Conservation (phyloP, 176 grass and related monocot species). For the Musa acuminata region DNA sequence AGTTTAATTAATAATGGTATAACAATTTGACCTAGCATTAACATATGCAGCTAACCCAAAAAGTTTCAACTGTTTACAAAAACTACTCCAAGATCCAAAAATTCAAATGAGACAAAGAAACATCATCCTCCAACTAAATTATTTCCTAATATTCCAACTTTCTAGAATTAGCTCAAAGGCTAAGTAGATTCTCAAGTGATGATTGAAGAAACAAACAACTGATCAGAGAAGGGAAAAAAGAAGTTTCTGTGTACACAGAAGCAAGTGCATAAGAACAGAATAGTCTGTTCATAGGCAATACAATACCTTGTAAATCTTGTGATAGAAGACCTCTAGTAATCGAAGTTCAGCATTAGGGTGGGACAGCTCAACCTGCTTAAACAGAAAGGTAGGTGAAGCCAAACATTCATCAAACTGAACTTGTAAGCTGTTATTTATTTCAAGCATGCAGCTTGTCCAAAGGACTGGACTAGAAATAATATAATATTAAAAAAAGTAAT, state of each 20-base stretch:
- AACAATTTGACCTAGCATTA: background rate
- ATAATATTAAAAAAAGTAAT: background rate
- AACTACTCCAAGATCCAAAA: background rate
- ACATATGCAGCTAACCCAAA: background rate
- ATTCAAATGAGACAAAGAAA: background rate
- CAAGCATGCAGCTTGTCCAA: background rate
- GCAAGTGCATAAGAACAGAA: background rate
- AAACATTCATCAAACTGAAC: background rate
- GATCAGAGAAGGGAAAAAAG: too few species aligned
- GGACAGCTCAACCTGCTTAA: constrained; percentile 77
- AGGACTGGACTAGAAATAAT: background rate
- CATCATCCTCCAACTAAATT: too few species aligned
- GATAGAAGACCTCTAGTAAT: constrained; percentile 86
- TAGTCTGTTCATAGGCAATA: background rate
- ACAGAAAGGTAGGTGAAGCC: background rate
- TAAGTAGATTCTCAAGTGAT: too few species aligned
- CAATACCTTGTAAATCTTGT: constrained; percentile 90
- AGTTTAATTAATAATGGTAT: background rate
- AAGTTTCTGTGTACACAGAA: too few species aligned
- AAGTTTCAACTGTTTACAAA: background rate
- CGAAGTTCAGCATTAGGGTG: constrained; percentile 70
- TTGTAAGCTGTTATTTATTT: background rate
- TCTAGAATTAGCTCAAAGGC: too few species aligned
- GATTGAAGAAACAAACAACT: too few species aligned
- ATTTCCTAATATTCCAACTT: too few species aligned